A percentile compares a stretch with the other conserved stretches of the same genome.
These are phyloP conservation scores for Diversispora epigaea DNA, from an alignment of 192 early-diverging fungal species.

Conservation along the genomic window DNA sequence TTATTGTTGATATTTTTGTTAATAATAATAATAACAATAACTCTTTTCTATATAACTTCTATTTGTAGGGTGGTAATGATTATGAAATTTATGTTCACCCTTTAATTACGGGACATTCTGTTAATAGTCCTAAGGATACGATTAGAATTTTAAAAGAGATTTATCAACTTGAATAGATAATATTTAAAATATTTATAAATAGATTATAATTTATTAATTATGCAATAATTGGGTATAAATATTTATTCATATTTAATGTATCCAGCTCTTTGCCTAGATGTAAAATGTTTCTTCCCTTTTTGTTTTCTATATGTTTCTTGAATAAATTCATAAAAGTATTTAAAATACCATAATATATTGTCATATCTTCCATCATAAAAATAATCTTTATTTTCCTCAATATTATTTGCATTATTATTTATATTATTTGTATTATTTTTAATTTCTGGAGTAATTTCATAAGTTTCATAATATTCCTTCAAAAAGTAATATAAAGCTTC, in stretches of 20 bases:
- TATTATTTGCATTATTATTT: too few species aligned
- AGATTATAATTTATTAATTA: too few species aligned
- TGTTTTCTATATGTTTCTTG: constrained; percentile 73
- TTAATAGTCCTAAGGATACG: constrained; percentile 84
- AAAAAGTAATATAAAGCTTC: constrained; percentile 95
- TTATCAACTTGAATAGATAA: constrained; percentile 45
- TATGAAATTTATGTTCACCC: constrained; percentile 92
- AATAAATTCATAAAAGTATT: constrained; percentile 84
- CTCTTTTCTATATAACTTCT: background rate
- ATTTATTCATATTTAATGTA: constrained; percentile 62
- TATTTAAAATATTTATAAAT: background rate
- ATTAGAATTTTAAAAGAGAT: constrained; percentile 76
- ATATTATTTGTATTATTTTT: background rate
- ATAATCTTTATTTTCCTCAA: background rate
- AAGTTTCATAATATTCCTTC: constrained; percentile 70
- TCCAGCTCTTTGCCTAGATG: constrained; percentile 48
- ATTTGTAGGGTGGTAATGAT: constrained; percentile 88
- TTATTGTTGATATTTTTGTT: background rate
- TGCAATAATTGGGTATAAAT: background rate
- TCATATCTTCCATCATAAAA: constrained; percentile 81
- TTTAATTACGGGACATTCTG: constrained; percentile 78
- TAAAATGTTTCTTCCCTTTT: constrained; percentile 58
- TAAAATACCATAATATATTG: constrained; percentile 88
- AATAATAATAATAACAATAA: background rate
- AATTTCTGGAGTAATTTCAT: constrained; percentile 48